Percentiles rank a stretch among this genome's conserved stretches.
Conservation (phyloP, 495 filamentous ascomycete species). For the Aspergillus kassunensis region DNA sequence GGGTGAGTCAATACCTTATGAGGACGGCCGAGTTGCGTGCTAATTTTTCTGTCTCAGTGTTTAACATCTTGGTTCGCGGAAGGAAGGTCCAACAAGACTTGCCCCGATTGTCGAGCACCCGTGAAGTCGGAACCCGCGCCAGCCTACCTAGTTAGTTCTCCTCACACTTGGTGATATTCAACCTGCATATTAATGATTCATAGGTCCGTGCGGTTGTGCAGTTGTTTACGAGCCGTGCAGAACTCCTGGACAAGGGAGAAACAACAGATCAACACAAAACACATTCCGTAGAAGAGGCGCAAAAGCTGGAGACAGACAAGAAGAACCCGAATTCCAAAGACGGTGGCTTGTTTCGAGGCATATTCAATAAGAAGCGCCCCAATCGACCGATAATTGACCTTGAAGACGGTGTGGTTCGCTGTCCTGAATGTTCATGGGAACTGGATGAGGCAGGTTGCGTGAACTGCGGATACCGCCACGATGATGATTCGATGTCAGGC, state of each 20-base stretch:
- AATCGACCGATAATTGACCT: slow-evolving; percentile 48
- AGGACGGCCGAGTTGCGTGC: neutral
- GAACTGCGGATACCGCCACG: slow-evolving; percentile 50
- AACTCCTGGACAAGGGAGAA: slow-evolving; percentile 61
- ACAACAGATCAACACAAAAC: slow-evolving; percentile 56
- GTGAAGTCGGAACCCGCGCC: slow-evolving; percentile 60
- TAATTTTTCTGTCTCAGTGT: slow-evolving; percentile 42
- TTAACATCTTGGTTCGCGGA: slow-evolving; percentile 61
- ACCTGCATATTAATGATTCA: slow-evolving; percentile 10
- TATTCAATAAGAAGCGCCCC: slow-evolving; percentile 44
- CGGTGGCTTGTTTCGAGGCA: slow-evolving; percentile 63
- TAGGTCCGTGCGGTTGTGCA: slow-evolving; percentile 66
- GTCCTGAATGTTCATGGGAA: slow-evolving; percentile 63
- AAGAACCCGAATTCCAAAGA: slow-evolving; percentile 42
- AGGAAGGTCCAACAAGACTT: slow-evolving; percentile 60
- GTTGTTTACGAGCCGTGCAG: slow-evolving; percentile 59
- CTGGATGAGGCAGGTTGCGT: slow-evolving; percentile 53
- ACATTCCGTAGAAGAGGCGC: slow-evolving; percentile 58
- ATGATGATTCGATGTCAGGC: slow-evolving; percentile 32
- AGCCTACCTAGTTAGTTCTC: slow-evolving; percentile 58
- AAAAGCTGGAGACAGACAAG: slow-evolving; percentile 54
- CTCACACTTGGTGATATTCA: neutral
- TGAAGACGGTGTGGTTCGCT: slow-evolving; percentile 60
- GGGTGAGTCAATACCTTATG: slow-evolving; percentile 34
- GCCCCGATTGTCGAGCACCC: slow-evolving; percentile 64